Conservation (phyloP, 2,329 filamentous ascomycete genomes). For the Basipetospora sp. region DNA sequence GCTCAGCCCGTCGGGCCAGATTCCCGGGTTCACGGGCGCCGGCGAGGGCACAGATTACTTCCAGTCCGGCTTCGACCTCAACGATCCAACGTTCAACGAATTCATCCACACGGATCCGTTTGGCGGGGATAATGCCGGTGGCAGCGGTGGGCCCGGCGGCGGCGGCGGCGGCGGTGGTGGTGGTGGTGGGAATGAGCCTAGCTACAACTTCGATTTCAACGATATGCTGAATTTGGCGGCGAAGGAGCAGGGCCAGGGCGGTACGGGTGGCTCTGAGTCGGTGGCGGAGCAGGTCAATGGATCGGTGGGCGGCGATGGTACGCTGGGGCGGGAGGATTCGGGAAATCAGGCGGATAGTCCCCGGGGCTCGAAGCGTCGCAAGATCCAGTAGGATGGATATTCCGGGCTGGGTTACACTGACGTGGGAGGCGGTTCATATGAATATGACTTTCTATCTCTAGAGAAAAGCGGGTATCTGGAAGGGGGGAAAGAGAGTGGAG, state of each 20-base stretch:
- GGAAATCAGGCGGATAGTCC: slow-evolving; percentile 26
- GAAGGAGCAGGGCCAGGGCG: not conserved
- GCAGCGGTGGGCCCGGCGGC: too few species aligned
- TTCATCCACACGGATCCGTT: slow-evolving; percentile 25
- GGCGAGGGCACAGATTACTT: slow-evolving; percentile 16
- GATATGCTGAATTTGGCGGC: not conserved
- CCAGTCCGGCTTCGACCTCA: slow-evolving; percentile 23
- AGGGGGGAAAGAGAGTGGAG: too few species aligned
- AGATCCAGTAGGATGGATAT: slow-evolving; percentile 2
- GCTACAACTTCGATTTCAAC: slow-evolving; percentile 36
- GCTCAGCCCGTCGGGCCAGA: slow-evolving; percentile 62
- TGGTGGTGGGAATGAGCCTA: not conserved
- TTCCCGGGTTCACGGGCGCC: slow-evolving; percentile 50
- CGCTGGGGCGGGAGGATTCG: slow-evolving; percentile 8
- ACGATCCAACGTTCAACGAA: slow-evolving; percentile 23
- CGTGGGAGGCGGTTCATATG: not conserved
- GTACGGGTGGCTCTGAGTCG: slow-evolving; percentile 9
- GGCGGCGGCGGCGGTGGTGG: not conserved
- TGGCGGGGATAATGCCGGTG: slow-evolving; percentile 20
- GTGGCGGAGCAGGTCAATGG: too few species aligned
- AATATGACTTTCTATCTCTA: too few species aligned
- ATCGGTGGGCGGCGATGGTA: too few species aligned
- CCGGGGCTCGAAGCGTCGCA: slow-evolving; percentile 10
- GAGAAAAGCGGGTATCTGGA: too few species aligned
- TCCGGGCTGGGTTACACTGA: too few species aligned